These are phyloP conservation scores for Rhodocollybia butyracea DNA, from an alignment of 768 basidiomycete species.

Conservation along the genomic window DNA sequence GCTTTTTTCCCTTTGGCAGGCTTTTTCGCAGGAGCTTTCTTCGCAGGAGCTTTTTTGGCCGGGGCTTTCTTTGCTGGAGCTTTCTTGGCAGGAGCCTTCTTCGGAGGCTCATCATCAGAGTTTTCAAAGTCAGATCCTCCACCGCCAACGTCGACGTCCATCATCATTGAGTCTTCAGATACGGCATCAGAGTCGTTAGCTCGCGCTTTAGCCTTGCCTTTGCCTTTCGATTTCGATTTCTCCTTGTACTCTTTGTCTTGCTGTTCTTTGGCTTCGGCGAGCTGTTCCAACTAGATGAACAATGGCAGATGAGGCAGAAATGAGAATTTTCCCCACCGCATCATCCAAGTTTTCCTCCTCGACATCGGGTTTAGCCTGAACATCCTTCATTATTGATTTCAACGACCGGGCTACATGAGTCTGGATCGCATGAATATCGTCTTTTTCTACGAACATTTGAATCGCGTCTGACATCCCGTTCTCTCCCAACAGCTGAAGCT, in stretches of 20 bases:
- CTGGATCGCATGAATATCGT: constrained; percentile 90
- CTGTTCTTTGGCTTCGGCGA: constrained; percentile 66
- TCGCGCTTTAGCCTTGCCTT: constrained; percentile 56
- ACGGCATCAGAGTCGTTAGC: constrained; percentile 51
- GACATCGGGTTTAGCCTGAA: constrained; percentile 44
- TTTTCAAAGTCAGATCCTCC: constrained; percentile 47
- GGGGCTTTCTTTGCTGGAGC: constrained; percentile 36
- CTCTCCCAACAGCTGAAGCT: constrained; percentile 88
- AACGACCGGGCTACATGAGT: constrained; percentile 62
- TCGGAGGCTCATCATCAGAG: constrained; percentile 41
- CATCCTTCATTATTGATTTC: constrained; percentile 62
- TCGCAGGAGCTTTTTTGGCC: constrained; percentile 36
- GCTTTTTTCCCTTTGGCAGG: constrained; percentile 49
- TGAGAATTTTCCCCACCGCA: constrained; percentile 36
- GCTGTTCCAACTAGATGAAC: constrained; percentile 32
- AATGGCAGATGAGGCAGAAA: background rate
- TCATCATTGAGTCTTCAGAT: constrained; percentile 69
- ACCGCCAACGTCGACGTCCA: constrained; percentile 57
- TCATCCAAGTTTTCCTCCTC: constrained; percentile 78
- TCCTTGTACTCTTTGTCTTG: constrained; percentile 59
- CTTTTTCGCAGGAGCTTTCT: constrained; percentile 35
- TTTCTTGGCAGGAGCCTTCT: constrained; percentile 26
- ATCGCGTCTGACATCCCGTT: constrained; percentile 92
- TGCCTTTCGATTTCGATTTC: constrained; percentile 38
- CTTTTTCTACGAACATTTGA: constrained; percentile 95